phyloP scores from a whole-genome alignment of 2,329 filamentous ascomycete species.

The Alternaria brassicae region DNA sequence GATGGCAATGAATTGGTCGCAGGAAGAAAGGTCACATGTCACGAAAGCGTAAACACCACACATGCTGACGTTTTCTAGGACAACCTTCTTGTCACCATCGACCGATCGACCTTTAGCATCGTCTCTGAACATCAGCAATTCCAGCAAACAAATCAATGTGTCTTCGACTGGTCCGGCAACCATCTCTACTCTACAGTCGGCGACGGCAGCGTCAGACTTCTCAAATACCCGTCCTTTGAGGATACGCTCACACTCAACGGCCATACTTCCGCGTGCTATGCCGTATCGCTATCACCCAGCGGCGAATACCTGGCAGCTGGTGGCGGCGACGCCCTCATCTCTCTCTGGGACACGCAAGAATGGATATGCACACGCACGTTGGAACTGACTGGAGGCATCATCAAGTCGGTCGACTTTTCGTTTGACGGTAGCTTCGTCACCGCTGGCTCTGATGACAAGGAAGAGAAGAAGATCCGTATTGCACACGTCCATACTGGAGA shows the following conservation, averaged over 20 bases:
- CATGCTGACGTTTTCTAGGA: constrained; percentile 53
- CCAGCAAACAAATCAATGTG: constrained; percentile 73
- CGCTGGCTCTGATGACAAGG: constrained; percentile 77
- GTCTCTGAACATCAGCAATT: constrained; percentile 67
- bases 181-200: constrained; percentile 75
- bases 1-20: constrained; percentile 74
- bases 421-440: constrained; percentile 79
- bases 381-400: constrained; percentile 71
- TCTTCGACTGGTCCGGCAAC: constrained; percentile 75
- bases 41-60: not conserved
- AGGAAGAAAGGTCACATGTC: constrained; percentile 69
- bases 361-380: constrained; percentile 79
- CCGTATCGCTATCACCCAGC: constrained; percentile 72
- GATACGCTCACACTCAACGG: constrained; percentile 68
- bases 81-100: constrained; percentile 68
- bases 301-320: constrained; percentile 77
- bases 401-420: constrained; percentile 76
- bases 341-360: constrained; percentile 78
- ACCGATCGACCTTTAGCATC: constrained; percentile 64
- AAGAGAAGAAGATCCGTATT: constrained; percentile 73
- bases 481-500: constrained; percentile 78
- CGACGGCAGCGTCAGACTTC: constrained; percentile 73
- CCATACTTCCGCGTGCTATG: constrained; percentile 75
- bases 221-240: constrained; percentile 57
- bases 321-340: constrained; percentile 76